These are phyloP conservation scores for Picochlorum sp. DNA, from an alignment of 139 green algal species.

Conservation along the genomic window DNA sequence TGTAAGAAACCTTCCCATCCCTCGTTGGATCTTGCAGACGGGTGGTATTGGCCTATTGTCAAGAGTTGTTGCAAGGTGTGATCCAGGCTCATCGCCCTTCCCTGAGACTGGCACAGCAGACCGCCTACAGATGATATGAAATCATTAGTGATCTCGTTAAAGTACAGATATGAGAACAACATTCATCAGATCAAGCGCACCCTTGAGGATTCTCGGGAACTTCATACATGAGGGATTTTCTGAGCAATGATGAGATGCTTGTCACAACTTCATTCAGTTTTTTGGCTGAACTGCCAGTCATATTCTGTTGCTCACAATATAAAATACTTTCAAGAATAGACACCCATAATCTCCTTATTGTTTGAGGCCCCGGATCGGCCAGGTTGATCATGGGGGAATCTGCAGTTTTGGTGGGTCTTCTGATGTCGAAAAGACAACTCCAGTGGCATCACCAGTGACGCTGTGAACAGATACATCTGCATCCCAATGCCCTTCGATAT, in stretches of 20 bases:
- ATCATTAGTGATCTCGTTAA: no score
- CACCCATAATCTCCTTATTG: not conserved
- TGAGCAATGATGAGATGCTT: not conserved
- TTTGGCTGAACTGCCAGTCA: not conserved
- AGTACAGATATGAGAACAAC: no score
- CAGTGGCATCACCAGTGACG: not conserved
- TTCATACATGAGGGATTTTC: slow-evolving; percentile 12
- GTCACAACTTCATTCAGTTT: slow-evolving; percentile 1
- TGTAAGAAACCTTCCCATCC: not conserved
- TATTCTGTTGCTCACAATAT: not conserved
- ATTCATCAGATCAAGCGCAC: not conserved
- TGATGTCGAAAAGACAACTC: slow-evolving; percentile 2
- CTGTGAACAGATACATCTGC: not conserved
- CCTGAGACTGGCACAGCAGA: not conserved
- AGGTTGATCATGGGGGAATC: slow-evolving; percentile 8
- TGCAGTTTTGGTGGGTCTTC: not conserved
- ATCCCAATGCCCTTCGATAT: slow-evolving; percentile 10
- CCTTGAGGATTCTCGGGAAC: slow-evolving; percentile 2
- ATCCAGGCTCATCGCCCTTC: not conserved
- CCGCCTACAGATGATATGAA: not conserved
- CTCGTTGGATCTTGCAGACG: slow-evolving; percentile 2
- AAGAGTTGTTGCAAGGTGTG: not conserved
- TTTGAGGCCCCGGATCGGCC: not conserved
- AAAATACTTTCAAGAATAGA: slow-evolving; percentile 1
- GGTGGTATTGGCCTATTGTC: slow-evolving; percentile 11